Percentiles rank a stretch among this genome's conserved stretches.
phyloP scores from a whole-genome alignment of 1,284 basidiomycete genomes.

The Pulchroboletus neoregius region DNA sequence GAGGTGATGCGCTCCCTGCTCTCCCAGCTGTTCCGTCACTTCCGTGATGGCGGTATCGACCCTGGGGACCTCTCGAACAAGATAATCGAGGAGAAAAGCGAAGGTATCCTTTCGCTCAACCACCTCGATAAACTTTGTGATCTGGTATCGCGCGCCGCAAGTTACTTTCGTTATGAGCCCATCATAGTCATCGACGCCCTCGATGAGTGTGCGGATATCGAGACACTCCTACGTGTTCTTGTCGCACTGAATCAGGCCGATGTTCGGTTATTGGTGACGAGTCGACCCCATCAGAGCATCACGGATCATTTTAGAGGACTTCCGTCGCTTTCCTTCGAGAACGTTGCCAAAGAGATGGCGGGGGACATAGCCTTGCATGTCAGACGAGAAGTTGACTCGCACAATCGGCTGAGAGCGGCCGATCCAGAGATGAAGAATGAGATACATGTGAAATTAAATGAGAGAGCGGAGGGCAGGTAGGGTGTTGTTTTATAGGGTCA shows the following conservation, averaged over 20 bases:
- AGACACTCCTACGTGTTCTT: neutral
- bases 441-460: neutral
- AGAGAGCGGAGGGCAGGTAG: neutral
- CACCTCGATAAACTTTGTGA: neutral
- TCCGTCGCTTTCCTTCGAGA: neutral
- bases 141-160: neutral
- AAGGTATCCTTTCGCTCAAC: neutral
- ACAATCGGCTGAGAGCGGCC: neutral
- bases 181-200: conserved; percentile 1
- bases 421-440: neutral
- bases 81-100: conserved; percentile 2
- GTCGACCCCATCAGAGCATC: neutral
- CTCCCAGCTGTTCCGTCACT: neutral
- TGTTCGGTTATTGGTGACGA: conserved; percentile 2
- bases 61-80: neutral
- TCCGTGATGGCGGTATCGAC: neutral
- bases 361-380: neutral
- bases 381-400: neutral
- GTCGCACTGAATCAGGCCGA: neutral
- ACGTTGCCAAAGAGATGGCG: neutral
- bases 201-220: conserved; percentile 1
- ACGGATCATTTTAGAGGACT: neutral
- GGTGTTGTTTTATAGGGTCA: neutral
- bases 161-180: neutral
- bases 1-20: neutral